phyloP scores from a whole-genome alignment of 2,329 filamentous ascomycete species.

The Pseudocercospora fijiensis region DNA sequence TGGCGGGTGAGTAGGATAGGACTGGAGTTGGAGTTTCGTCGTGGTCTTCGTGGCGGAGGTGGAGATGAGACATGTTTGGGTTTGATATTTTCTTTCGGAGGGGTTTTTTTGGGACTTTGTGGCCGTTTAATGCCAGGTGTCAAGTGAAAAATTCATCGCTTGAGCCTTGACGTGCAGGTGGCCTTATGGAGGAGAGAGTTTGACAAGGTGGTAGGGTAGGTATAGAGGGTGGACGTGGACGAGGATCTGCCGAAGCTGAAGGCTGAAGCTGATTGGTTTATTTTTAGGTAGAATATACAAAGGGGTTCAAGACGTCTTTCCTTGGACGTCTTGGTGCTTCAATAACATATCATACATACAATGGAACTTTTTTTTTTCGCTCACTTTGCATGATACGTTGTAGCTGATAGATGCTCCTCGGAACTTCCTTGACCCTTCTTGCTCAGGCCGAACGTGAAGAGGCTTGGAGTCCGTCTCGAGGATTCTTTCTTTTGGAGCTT shows the following conservation, averaged over 20 bases:
- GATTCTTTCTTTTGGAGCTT: constrained; percentile 1
- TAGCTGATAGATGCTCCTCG: not conserved
- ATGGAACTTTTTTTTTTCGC: too few species aligned
- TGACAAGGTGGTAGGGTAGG: not conserved
- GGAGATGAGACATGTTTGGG: not conserved
- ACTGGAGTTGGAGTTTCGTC: not conserved
- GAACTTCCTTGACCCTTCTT: not conserved
- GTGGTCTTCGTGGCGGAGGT: not conserved
- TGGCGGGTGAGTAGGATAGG: not conserved
- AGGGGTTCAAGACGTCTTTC: too few species aligned
- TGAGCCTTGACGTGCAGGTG: not conserved
- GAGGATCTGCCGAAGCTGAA: not conserved
- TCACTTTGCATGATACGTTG: not conserved
- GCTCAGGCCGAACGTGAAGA: constrained; percentile 3
- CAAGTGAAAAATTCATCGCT: not conserved
- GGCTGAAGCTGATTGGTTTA: not conserved
- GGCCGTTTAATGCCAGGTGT: not conserved
- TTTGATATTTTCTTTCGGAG: not conserved
- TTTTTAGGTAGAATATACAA: not conserved
- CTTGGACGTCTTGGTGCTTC: not conserved
- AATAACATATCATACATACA: not conserved
- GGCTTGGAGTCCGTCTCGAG: not conserved
- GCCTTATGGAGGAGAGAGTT: not conserved
- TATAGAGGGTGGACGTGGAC: not conserved
- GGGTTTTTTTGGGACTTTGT: too few species aligned